These are phyloP conservation scores for Juglanconis sp. DNA, from an alignment of 2,329 filamentous ascomycete species.

Conservation along the genomic window DNA sequence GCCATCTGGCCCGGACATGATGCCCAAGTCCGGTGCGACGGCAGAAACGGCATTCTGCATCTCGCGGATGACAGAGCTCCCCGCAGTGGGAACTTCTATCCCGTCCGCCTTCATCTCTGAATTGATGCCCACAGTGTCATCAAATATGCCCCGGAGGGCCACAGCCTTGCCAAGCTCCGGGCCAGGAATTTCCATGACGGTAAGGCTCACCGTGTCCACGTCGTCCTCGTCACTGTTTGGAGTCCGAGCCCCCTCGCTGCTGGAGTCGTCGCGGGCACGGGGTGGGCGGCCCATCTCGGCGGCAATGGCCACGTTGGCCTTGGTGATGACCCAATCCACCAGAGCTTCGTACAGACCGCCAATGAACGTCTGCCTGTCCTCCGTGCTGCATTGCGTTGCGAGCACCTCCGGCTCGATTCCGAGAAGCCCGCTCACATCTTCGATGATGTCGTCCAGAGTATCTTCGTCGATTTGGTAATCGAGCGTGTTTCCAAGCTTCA, in stretches of 20 bases:
- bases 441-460: constrained; percentile 77
- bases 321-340: constrained; percentile 89
- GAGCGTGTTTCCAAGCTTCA: constrained; percentile 89
- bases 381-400: constrained; percentile 72
- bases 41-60: constrained; percentile 80
- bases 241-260: constrained; percentile 61
- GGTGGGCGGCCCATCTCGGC: constrained; percentile 60
- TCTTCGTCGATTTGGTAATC: constrained; percentile 84
- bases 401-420: constrained; percentile 85
- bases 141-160: constrained; percentile 87
- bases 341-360: constrained; percentile 88
- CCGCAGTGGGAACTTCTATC: constrained; percentile 67
- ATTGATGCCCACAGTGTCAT: constrained; percentile 90
- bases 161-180: constrained; percentile 80
- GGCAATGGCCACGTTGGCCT: constrained; percentile 82
- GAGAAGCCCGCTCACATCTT: constrained; percentile 83
- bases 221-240: constrained; percentile 68
- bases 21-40: constrained; percentile 74
- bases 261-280: constrained; percentile 56
- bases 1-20: constrained; percentile 63
- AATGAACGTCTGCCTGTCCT: constrained; percentile 79
- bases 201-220: constrained; percentile 83
- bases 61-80: constrained; percentile 81
- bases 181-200: constrained; percentile 80
- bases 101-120: constrained; percentile 96